Evolutionary conservation across 73 alveolate species (phyloP), one percentile per base, ranked within the genome.

Genomic region (Paramecium tetraurelia): DNA sequence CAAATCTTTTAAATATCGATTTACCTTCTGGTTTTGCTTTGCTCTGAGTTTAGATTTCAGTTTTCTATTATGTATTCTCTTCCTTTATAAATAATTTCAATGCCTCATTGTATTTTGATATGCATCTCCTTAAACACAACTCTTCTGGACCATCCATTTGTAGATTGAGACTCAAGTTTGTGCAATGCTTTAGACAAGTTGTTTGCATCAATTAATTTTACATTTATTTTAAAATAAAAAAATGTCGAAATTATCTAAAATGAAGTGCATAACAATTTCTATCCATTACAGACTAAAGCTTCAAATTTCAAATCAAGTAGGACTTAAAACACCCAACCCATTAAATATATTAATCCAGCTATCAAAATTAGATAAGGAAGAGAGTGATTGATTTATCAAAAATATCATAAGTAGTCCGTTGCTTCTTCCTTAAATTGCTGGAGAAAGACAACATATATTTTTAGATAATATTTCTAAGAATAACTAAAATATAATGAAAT

Each of bases 41-140:
- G 4, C 3, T 7, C 21, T 53, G 7, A 4, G 69, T 53, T 53
- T n/a, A 18, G 31, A 18, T 53, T 53, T 53, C 69, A 18, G 8
- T 53, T 18, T 53, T 53, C 31, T 53, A 53, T 20, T 53, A 8
- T 18, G 35, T n/a, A 18, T 53, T 53, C 29, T 63, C 84, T 16
- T 20, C 84, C 41, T 31, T 33, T 63, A 63, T 63, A 16, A 63
- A 27, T 33, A 63, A 31, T 63, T 63, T 63, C 8, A 20, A 33
- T 5, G 53, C 75, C 27, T 80, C 70, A 9, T 41, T 22, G 44
- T 80, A 80, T 44, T 80, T 80, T 21, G 33, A 40, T 11, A 63
- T 18, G 18, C 90, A 80, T 80, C 90, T 80, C 16, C 44, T 38
- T 76, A 76, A 76, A 21, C 89, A 76, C 18, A 76, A 21, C 10